These are phyloP conservation scores for Phaffia tasmanica DNA, from an alignment of 768 basidiomycete genomes.

Conservation along the genomic window DNA sequence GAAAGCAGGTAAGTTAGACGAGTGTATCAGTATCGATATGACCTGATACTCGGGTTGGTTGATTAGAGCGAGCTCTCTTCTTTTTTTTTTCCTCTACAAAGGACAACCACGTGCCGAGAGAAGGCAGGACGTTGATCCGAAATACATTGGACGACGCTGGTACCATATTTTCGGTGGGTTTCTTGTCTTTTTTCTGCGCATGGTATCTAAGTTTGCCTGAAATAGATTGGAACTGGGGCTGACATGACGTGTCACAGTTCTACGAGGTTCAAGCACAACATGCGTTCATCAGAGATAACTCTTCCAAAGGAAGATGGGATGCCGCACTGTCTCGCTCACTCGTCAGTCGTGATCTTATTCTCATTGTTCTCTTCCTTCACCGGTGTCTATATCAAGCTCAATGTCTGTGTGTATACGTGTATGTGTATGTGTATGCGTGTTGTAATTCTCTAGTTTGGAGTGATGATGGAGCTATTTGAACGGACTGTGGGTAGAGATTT, in stretches of 20 bases:
- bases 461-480: constrained; percentile 87
- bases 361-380: background rate
- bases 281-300: constrained; percentile 64
- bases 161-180: constrained; percentile 56
- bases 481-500: constrained; percentile 75
- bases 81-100: constrained; percentile 33
- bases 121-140: constrained; percentile 74
- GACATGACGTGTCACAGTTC: constrained; percentile 47
- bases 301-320: constrained; percentile 76
- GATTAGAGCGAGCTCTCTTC: background rate
- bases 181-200: background rate
- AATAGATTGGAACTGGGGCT: background rate
- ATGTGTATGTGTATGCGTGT: background rate
- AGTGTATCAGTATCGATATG: too few relatives aligned
- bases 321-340: constrained; percentile 72
- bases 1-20: constrained; percentile 57
- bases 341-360: constrained; percentile 46
- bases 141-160: constrained; percentile 69
- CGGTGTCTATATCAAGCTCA: background rate
- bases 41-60: background rate
- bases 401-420: background rate
- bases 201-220: background rate
- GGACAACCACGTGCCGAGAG: constrained; percentile 88
- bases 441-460: constrained; percentile 26
- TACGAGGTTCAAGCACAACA: constrained; percentile 95